A percentile compares a stretch with the other conserved stretches of the same genome.
Evolutionary conservation across 169 alveolate genomes (phyloP).

Genomic region (Pseudocohnilembus persalinus): DNA sequence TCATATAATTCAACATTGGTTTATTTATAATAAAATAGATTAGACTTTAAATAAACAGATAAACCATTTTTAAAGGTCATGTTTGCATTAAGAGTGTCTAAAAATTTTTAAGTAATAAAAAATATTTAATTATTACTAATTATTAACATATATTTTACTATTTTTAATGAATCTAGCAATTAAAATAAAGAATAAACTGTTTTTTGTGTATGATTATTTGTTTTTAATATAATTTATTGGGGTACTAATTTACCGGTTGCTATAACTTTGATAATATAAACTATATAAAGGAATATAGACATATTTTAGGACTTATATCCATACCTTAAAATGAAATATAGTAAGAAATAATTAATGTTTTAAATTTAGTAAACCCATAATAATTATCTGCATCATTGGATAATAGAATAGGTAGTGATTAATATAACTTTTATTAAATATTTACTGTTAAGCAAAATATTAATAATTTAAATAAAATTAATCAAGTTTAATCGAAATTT

Average conservation of each 20-base stretch:
- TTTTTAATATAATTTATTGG: background rate
- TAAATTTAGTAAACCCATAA: background rate
- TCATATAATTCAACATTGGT: background rate
- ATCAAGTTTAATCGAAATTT: no score
- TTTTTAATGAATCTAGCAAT: no score
- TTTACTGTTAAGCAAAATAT: no score
- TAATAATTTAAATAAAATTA: no score
- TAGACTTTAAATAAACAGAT: background rate
- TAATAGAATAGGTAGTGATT: no score
- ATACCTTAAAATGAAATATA: background rate
- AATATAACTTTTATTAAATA: no score
- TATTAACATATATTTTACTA: no score
- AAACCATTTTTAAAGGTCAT: background rate
- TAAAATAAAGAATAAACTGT: background rate
- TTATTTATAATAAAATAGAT: background rate
- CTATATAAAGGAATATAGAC: background rate
- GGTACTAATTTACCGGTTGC: background rate
- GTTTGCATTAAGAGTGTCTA: background rate
- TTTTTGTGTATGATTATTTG: background rate
- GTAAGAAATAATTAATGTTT: background rate
- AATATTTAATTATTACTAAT: no score
- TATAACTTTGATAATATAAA: background rate
- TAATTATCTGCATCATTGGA: no score
- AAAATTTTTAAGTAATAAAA: background rate
- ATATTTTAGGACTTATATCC: background rate